Base-by-base conservation (phyloP, 441 rosid species). In the Bocquillonia castaneifolia region DNA sequence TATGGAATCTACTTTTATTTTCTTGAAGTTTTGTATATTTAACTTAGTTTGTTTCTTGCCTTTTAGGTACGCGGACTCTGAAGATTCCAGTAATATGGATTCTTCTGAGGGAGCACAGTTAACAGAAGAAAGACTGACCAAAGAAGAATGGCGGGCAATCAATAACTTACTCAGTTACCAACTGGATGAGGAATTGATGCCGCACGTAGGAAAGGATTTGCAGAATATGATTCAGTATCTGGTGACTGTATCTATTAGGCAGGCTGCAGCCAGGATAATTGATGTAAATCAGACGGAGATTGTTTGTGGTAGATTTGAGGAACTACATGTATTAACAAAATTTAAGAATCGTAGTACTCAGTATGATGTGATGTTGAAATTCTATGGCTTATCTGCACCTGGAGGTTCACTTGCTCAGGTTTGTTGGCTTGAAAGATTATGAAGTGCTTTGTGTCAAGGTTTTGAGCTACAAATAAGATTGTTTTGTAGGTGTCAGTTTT, bases 401-500 rank as follows among this genome's bases (percentile, higher is more conserved):
- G 99, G 93, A 82, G 99, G 99, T 75, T 86, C 98, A 36, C 88
- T 95, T 80, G 97, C 97, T 37, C 86, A 95, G 99, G 99, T 95
- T 79, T 78, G 89, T 77, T 79, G 76, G 61, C 64, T 36, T 28
- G 64, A 40, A 13, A 53, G 22, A 59, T 61, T 64, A 29, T 68
- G 34, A 42, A 71, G 22, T 36, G 65, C 39, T 29, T 37, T 51
- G 63, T 37, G 42, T 50, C 28, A 64, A 44, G 52, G 66, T 63
- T 51, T 72, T 75, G 48, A 44, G 63, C 50, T 64, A 47, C 34
- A 50, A n/a, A 57, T 40, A 34, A 29, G 22, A 31, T 44, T 51
- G 13, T 31, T 32, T 47, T 57, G 13, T n/a, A 31, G 10, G 10
- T 54, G 53, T 31, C 26, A 18, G 51, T 9, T 10, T 47, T 22